Base-by-base conservation (phyloP, 2,329 filamentous ascomycete genomes). In the Calonectria pseudoreteaudii region DNA sequence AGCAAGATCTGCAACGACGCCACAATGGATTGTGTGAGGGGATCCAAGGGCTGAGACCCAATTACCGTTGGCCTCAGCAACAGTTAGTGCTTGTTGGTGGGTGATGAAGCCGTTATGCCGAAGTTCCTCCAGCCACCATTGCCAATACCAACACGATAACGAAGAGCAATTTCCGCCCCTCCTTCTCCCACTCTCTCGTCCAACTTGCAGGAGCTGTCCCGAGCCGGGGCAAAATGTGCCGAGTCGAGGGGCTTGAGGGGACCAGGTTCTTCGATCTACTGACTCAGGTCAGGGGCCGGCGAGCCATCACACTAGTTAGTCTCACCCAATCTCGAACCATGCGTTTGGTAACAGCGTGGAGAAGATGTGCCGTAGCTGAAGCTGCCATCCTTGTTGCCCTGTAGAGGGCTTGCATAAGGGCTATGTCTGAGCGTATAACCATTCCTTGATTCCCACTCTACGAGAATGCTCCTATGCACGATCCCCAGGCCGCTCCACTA, bases 391-490 rank as follows among this genome's bases (percentile, higher is more conserved):
- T 34, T 28, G 38, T 13, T 30, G 30, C 28, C 56, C 23, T 41
- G 56, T 20, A 62, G 8, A 49, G 41, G 60, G 60, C 60, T 65
- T 65, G 60, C 60, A 65, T 65, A 49, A 65, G 60, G 41, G 60
- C 41, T 41, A n/a, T 44, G 26, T 65, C 38, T 49, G 60, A 34
- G 60, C 41, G 60, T 65, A 49, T 65, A 65, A 49, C 38, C 60
- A 23, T 10, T 26, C 60, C 23, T 26, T 7, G 26, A 44, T 65
- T 23, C 41, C 60, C 60, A 65, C 60, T 34, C 49, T 49, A 47
- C 60, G 38, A 65, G 60, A 41, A 62, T 65, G 26, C 41, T 5
- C 41, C 36, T 8, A 47, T 65, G 60, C 60, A 49, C 20, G 60
- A 62, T 62, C 16, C 56, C 56, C 60, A 23, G 4, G 41, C 11